phyloP scores from a whole-genome alignment of 1,284 basidiomycete genomes.

The Ustilago bromivora region DNA sequence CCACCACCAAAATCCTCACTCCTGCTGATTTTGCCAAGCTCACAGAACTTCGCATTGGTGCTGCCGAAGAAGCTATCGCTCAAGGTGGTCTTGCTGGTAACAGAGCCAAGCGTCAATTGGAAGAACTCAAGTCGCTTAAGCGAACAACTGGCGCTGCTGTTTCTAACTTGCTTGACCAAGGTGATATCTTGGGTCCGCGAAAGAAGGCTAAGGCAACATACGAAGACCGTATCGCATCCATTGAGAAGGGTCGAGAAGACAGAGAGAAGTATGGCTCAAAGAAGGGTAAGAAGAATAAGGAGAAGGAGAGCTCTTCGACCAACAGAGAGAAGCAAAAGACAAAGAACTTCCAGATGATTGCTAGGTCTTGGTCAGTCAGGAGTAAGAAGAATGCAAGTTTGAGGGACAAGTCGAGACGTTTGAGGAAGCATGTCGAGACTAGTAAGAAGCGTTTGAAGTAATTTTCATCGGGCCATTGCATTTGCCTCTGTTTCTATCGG shows the following conservation, averaged over 20 bases:
- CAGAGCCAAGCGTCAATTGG: slow-evolving; percentile 59
- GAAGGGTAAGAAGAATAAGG: slow-evolving; percentile 69
- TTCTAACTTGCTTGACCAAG: slow-evolving; percentile 69
- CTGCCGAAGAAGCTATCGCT: slow-evolving; percentile 77
- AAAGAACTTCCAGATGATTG: slow-evolving; percentile 68
- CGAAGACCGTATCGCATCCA: slow-evolving; percentile 90
- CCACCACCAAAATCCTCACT: slow-evolving; percentile 91
- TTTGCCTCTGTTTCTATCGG: background rate
- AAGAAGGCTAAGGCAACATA: slow-evolving; percentile 96
- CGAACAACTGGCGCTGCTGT: slow-evolving; percentile 70
- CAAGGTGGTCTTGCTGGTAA: slow-evolving; percentile 55
- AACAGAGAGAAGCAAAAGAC: slow-evolving; percentile 64
- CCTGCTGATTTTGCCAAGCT: slow-evolving; percentile 96
- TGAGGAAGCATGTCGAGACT: slow-evolving; percentile 65
- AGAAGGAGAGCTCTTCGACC: slow-evolving; percentile 59
- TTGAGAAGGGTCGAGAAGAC: slow-evolving; percentile 92
- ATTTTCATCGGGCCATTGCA: background rate
- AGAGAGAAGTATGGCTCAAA: slow-evolving; percentile 87
- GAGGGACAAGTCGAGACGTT: slow-evolving; percentile 61
- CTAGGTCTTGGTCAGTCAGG: slow-evolving; percentile 61
- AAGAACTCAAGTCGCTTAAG: slow-evolving; percentile 78
- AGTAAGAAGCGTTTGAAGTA: slow-evolving; percentile 61
- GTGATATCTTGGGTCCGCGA: slow-evolving; percentile 85
- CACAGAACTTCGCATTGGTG: slow-evolving; percentile 83
- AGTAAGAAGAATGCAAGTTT: slow-evolving; percentile 67